These are phyloP conservation scores for Penicillium cosmopolitanum DNA, from an alignment of 495 filamentous ascomycete species.

Conservation along the genomic window DNA sequence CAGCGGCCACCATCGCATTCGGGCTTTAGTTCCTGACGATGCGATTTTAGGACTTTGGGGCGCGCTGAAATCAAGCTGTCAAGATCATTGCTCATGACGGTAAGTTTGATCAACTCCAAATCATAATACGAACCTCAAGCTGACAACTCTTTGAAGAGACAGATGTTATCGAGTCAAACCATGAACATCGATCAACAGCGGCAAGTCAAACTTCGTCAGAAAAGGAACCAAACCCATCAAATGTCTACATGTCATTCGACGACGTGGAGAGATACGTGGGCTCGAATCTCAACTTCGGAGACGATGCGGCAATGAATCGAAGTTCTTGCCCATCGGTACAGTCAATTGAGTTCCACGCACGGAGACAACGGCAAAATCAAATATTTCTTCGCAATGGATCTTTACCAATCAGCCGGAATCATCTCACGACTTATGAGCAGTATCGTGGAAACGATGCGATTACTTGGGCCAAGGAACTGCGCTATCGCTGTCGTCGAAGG, in stretches of 20 bases:
- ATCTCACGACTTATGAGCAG: slow-evolving; percentile 52
- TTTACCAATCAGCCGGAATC: slow-evolving; percentile 42
- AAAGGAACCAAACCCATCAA: background rate
- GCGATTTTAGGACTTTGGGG: background rate
- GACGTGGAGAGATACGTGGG: slow-evolving; percentile 6
- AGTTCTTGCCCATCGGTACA: slow-evolving; percentile 29
- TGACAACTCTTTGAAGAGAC: background rate
- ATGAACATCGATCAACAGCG: background rate
- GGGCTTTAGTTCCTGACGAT: slow-evolving; percentile 15
- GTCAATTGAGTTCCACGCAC: slow-evolving; percentile 16
- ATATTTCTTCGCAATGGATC: slow-evolving; percentile 56
- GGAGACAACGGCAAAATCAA: slow-evolving; percentile 16
- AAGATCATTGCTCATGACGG: slow-evolving; percentile 9
- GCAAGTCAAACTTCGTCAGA: background rate
- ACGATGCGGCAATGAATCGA: slow-evolving; percentile 5
- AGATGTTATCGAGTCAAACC: background rate
- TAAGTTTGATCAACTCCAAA: slow-evolving; percentile 10
- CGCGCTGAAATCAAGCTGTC: background rate
- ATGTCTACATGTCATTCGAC: slow-evolving; percentile 7
- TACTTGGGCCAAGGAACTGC: slow-evolving; percentile 51
- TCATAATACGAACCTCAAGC: background rate
- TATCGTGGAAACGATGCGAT: slow-evolving; percentile 48
- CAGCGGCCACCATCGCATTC: slow-evolving; percentile 5
- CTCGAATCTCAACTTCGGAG: slow-evolving; percentile 14
- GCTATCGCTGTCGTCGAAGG: slow-evolving; percentile 55